phyloP scores from a whole-genome alignment of 139 green algal genomes.

The Chlamydomonas eustigma region DNA sequence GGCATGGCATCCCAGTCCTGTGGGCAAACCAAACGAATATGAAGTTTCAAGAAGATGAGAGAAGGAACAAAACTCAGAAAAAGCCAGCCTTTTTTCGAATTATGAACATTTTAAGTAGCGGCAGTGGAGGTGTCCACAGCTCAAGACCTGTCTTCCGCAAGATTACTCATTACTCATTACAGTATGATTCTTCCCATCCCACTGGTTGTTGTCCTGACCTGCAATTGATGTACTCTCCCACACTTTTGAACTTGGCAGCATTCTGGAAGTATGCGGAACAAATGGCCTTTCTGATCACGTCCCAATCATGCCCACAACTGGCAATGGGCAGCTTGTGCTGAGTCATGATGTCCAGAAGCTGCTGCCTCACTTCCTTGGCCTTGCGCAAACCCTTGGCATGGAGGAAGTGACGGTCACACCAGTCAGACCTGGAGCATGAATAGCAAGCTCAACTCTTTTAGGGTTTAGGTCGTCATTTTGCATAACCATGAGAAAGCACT shows the following conservation, averaged over 20 bases:
- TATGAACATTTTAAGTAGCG: too few relatives aligned
- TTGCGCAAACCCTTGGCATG: slow-evolving; percentile 93
- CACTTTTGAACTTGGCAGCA: slow-evolving; percentile 87
- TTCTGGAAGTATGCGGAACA: slow-evolving; percentile 97
- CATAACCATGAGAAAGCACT: too few relatives aligned
- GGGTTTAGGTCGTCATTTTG: too few relatives aligned
- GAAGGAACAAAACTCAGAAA: too few relatives aligned
- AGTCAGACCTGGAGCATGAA: too few relatives aligned
- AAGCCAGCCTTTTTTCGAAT: too few relatives aligned
- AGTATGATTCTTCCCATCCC: not conserved
- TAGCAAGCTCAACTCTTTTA: too few relatives aligned
- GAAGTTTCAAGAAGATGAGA: too few relatives aligned
- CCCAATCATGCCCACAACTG: slow-evolving; percentile 80
- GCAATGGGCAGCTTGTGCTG: slow-evolving; percentile 77
- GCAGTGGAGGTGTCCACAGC: too few relatives aligned
- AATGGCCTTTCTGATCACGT: slow-evolving; percentile 93
- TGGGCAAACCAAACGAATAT: too few relatives aligned
- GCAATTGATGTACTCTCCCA: slow-evolving; percentile 91
- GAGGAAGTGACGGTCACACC: slow-evolving; percentile 92
- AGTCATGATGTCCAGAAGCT: slow-evolving; percentile 95
- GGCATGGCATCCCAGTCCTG: slow-evolving; percentile 55
- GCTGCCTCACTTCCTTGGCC: slow-evolving; percentile 66
- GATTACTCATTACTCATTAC: too few relatives aligned
- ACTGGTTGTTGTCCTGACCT: slow-evolving; percentile 20
- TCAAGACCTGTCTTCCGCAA: too few relatives aligned